Base-by-base conservation (phyloP, 176 grass and related monocot genomes). In the Oryza nivara region DNA sequence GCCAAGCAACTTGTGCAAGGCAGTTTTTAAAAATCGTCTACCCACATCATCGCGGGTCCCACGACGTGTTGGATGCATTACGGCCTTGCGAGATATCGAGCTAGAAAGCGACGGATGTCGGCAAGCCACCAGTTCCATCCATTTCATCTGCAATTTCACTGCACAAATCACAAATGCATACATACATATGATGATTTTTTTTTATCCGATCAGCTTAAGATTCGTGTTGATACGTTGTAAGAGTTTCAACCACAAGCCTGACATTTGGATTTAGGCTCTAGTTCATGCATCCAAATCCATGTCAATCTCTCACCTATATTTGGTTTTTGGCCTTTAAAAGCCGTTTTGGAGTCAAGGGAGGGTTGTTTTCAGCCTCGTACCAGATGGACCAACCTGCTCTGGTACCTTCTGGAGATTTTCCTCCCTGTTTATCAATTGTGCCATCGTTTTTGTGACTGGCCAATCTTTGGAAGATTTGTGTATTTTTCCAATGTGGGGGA, bases 71-170 rank as follows among this genome's bases (percentile, higher is more conserved):
- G 80, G 75, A 65, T 41, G 40, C 80, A 45, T 90, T 41, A 6
- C 19, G 19, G 54, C 54, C 19, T 58, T 58, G 74, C 56, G 17
- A 9, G 34, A 60, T 35, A 68, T 74, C 74, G 68, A 74, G 64
- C 25, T 23, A 11, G 84, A 90, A 40, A 86, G 84, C 38, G 84
- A 86, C n/a, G 32, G 61, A 5, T 86, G 88, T 83, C 79, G 28
- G 74, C 67, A 90, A 69, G 35, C 73, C 36, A 43, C 25, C 61
- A 22, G 68, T 79, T 65, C 43, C 23, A 69, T 58, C 30, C 7
- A 15, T 69, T 46, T 60, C 25, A 44, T 15, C 5, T 74, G 58
- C 75, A 11, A 67, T 58, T 78, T 6, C 25, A 74, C 45, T 56
- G 26, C 78, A 81, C n/a, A 30, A 72, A 38, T 38, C 78, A 75